Conservation (phyloP, 2,329 filamentous ascomycete species). For the Claviceps sp. region DNA sequence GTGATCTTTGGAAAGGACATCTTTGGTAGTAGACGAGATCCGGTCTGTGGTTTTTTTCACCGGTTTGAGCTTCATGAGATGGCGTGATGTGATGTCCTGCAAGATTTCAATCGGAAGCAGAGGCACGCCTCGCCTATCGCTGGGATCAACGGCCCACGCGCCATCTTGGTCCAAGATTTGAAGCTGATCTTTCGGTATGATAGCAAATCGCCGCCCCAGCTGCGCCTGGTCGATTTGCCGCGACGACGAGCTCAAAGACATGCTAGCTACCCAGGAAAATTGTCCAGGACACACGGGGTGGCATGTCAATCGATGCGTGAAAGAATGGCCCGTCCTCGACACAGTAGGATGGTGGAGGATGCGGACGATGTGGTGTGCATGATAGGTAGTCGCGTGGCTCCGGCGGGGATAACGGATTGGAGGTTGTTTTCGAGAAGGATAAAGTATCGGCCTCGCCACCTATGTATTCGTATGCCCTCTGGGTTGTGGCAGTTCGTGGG, state of each 20-base stretch:
- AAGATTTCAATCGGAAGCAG: slow-evolving; percentile 25
- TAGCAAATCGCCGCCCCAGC: slow-evolving; percentile 15
- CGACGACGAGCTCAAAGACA: slow-evolving; percentile 14
- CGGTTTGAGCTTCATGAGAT: slow-evolving; percentile 5
- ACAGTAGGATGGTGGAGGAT: background rate
- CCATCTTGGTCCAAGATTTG: slow-evolving; percentile 19
- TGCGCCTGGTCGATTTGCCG: slow-evolving; percentile 12
- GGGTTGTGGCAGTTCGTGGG: no score
- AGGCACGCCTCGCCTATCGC: slow-evolving; percentile 11
- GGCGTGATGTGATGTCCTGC: slow-evolving; percentile 16
- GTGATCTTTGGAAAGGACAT: background rate
- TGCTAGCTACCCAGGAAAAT: slow-evolving; percentile 5
- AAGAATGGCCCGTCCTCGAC: background rate
- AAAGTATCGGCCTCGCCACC: no score
- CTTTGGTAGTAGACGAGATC: background rate
- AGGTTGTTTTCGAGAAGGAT: background rate
- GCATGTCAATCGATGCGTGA: background rate
- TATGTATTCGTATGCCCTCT: no score
- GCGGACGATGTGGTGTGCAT: background rate
- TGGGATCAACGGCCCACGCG: slow-evolving; percentile 23
- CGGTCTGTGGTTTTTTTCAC: background rate
- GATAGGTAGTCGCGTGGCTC: background rate
- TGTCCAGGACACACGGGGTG: background rate
- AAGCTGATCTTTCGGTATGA: slow-evolving; percentile 26
- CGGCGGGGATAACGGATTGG: background rate